These are phyloP conservation scores for Coelastrella sp. DNA, from an alignment of 139 green algal species.

Conservation along the genomic window DNA sequence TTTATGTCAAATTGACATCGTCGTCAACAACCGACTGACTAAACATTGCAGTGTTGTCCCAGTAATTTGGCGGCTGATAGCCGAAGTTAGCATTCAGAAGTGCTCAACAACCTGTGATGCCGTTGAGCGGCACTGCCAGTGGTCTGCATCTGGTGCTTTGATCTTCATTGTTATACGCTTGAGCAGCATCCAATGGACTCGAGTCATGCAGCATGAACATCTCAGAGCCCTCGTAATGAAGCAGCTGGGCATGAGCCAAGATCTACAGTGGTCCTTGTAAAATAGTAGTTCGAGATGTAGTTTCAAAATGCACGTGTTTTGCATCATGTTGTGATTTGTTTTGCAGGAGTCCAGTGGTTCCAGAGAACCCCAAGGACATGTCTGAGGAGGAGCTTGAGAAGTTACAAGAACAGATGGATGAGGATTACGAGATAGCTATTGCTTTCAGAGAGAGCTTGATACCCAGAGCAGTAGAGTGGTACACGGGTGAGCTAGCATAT, in stretches of 20 bases:
- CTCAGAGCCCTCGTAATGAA: too few relatives aligned
- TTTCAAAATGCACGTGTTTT: too few relatives aligned
- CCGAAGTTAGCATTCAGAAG: too few relatives aligned
- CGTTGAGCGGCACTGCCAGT: not conserved
- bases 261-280: too few relatives aligned
- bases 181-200: too few relatives aligned
- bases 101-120: not conserved
- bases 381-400: slow-evolving; percentile 74
- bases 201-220: too few relatives aligned
- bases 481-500: slow-evolving; percentile 62
- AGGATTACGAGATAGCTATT: slow-evolving; percentile 68
- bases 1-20: too few relatives aligned
- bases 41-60: too few relatives aligned
- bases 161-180: not conserved
- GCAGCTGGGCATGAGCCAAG: too few relatives aligned
- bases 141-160: not conserved
- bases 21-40: too few relatives aligned
- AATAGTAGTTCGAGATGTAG: too few relatives aligned
- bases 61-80: too few relatives aligned
- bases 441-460: slow-evolving; percentile 73
- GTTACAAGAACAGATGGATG: slow-evolving; percentile 77
- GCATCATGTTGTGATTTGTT: not conserved
- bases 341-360: slow-evolving; percentile 64
- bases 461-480: slow-evolving; percentile 73
- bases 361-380: slow-evolving; percentile 68